phyloP scores from a whole-genome alignment of 805 yeast species.

The Lipomyces mesembrius region DNA sequence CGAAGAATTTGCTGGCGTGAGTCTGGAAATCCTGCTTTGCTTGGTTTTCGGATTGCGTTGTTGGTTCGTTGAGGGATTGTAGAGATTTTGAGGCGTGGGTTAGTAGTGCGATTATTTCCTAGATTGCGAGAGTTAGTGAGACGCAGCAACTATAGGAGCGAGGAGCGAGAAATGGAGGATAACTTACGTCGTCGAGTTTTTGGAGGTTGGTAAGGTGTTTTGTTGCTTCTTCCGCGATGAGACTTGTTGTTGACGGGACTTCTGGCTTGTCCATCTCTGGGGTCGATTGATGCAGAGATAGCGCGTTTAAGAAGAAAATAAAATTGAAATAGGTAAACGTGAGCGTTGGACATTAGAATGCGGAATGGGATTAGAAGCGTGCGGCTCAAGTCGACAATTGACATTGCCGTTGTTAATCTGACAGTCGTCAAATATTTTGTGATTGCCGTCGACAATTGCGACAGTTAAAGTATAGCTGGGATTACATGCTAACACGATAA shows the following conservation, averaged over 20 bases:
- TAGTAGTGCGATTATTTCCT: conserved; percentile 28
- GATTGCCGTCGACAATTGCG: not conserved
- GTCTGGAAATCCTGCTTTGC: conserved; percentile 18
- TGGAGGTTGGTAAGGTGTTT: conserved; percentile 26
- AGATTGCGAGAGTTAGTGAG: not conserved
- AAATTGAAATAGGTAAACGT: no score
- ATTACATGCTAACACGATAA: not conserved
- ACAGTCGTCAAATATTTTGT: no score
- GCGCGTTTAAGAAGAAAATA: no score
- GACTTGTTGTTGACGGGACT: not conserved
- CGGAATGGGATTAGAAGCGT: no score
- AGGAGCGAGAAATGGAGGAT: not conserved
- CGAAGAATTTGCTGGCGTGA: conserved; percentile 12
- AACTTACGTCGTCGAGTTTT: conserved; percentile 29
- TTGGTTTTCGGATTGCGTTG: conserved; percentile 6
- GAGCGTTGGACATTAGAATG: no score
- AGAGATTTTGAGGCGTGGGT: conserved; percentile 22
- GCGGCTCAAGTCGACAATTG: not conserved
- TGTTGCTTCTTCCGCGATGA: conserved; percentile 20
- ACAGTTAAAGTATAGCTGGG: not conserved
- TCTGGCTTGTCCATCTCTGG: not conserved
- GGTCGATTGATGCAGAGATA: not conserved
- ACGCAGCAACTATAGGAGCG: not conserved
- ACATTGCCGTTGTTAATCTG: no score
- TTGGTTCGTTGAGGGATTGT: conserved; percentile 18